phyloP scores from a whole-genome alignment of 352 stramenopile species.

The Pythium volutum region DNA sequence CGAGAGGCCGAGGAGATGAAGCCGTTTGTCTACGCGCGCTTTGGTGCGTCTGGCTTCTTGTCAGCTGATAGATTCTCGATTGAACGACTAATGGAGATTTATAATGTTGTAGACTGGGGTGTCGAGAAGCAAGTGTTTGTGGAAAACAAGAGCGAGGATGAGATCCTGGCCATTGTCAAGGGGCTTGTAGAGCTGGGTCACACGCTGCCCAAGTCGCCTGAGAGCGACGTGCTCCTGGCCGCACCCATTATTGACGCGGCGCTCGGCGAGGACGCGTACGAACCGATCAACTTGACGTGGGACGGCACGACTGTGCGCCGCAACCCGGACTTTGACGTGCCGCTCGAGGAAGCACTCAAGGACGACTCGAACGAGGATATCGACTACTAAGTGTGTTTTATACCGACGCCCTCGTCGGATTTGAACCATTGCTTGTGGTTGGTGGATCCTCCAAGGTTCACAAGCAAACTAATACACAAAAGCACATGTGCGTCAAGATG shows the following conservation, averaged over 20 bases:
- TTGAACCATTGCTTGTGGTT: too few species aligned
- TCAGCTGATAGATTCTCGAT: background rate
- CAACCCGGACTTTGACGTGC: slow-evolving; percentile 84
- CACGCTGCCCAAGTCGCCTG: slow-evolving; percentile 76
- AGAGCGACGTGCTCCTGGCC: slow-evolving; percentile 76
- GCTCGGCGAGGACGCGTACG: slow-evolving; percentile 69
- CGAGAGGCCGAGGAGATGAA: slow-evolving; percentile 85
- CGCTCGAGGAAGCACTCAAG: slow-evolving; percentile 67
- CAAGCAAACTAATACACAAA: slow-evolving; percentile 12
- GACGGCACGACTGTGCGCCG: slow-evolving; percentile 74
- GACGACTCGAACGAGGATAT: slow-evolving; percentile 32
- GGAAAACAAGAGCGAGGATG: slow-evolving; percentile 79
- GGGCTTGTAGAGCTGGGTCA: slow-evolving; percentile 72
- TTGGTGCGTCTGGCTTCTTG: slow-evolving; percentile 31
- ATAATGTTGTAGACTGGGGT: slow-evolving; percentile 61
- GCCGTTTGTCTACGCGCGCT: slow-evolving; percentile 86
- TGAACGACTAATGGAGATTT: background rate
- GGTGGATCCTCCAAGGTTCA: too few species aligned
- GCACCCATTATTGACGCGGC: slow-evolving; percentile 70
- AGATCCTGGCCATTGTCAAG: slow-evolving; percentile 74
- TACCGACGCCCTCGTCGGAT: too few species aligned
- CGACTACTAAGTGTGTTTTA: slow-evolving; percentile 16
- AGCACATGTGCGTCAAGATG: background rate
- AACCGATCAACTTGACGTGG: slow-evolving; percentile 83
- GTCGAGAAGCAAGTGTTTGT: slow-evolving; percentile 83